Percentiles rank a stretch among this genome's conserved stretches.
Conservation (phyloP, 345 rosid genomes). For the Bruguiera sexangula region DNA sequence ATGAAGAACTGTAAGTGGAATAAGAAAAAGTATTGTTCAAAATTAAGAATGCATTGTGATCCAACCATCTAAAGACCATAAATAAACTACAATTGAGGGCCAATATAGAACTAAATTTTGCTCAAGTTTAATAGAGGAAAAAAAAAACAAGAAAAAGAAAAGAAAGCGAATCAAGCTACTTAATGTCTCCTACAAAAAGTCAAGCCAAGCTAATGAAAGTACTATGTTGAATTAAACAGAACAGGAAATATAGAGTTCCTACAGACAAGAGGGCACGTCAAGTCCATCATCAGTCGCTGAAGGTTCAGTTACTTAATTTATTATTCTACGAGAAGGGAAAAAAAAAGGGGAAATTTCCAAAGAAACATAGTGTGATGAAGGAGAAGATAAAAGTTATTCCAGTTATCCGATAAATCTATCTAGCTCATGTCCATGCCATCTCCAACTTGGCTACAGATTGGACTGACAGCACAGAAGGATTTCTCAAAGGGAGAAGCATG, state of each 20-base stretch:
- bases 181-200: slow-evolving; percentile 21
- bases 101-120: slow-evolving; percentile 6
- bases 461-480: slow-evolving; percentile 80
- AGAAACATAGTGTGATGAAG: slow-evolving; percentile 29
- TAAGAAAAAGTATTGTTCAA: no score
- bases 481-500: slow-evolving; percentile 93
- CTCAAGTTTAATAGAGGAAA: slow-evolving; percentile 17
- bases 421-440: slow-evolving; percentile 96
- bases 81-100: background rate
- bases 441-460: slow-evolving; percentile 90
- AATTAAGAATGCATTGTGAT: no score
- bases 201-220: slow-evolving; percentile 26
- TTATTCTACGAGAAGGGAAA: slow-evolving; percentile 30
- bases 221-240: slow-evolving; percentile 46
- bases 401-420: slow-evolving; percentile 37
- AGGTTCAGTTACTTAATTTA: slow-evolving; percentile 47
- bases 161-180: slow-evolving; percentile 3
- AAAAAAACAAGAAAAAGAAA: background rate
- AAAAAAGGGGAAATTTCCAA: slow-evolving; percentile 15
- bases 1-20: no score
- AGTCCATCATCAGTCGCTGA: slow-evolving; percentile 44
- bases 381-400: slow-evolving; percentile 24
- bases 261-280: slow-evolving; percentile 45
- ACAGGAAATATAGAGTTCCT: slow-evolving; percentile 47
- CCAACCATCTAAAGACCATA: no score